Evolutionary conservation across 164 flowering plant species (phyloP).

Genomic region (Protea cynaroides): DNA sequence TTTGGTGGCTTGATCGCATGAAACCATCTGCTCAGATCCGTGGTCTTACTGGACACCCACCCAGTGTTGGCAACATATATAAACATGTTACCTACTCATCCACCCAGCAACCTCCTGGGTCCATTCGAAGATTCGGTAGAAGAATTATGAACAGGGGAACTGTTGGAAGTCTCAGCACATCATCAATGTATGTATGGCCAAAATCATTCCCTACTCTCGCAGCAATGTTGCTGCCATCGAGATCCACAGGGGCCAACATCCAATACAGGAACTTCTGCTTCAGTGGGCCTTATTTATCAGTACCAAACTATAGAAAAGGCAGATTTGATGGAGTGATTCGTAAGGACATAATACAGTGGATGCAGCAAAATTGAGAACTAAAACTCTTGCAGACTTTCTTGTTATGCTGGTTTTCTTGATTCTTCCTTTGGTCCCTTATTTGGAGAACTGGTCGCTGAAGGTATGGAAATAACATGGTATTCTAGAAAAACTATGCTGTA

Average conservation of each 20-base stretch:
- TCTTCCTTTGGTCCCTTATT: background rate
- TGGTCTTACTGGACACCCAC: slow-evolving; percentile 16
- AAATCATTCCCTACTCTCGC: slow-evolving; percentile 46
- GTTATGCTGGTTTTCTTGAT: background rate
- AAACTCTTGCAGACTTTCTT: background rate
- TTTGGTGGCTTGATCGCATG: slow-evolving; percentile 67
- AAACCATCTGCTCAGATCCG: slow-evolving; percentile 87
- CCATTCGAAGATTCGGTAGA: slow-evolving; percentile 15
- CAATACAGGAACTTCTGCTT: slow-evolving; percentile 44
- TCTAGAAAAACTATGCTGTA: no score
- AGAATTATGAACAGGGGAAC: slow-evolving; percentile 23
- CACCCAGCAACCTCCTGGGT: slow-evolving; percentile 19
- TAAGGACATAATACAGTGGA: slow-evolving; percentile 72
- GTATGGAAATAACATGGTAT: no score
- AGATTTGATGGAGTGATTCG: slow-evolving; percentile 44
- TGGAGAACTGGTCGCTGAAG: no score
- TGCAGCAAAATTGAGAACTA: slow-evolving; percentile 38
- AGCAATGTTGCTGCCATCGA: slow-evolving; percentile 42
- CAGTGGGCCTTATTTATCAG: slow-evolving; percentile 16
- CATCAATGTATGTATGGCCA: slow-evolving; percentile 27
- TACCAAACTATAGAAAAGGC: slow-evolving; percentile 12
- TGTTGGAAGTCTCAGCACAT: slow-evolving; percentile 35
- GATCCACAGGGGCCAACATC: slow-evolving; percentile 28
- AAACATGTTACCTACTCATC: slow-evolving; percentile 26
- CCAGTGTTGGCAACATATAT: slow-evolving; percentile 11